Conservation (phyloP, 2,329 filamentous ascomycete genomes). For the Cladosporium austrohemisphaericum region DNA sequence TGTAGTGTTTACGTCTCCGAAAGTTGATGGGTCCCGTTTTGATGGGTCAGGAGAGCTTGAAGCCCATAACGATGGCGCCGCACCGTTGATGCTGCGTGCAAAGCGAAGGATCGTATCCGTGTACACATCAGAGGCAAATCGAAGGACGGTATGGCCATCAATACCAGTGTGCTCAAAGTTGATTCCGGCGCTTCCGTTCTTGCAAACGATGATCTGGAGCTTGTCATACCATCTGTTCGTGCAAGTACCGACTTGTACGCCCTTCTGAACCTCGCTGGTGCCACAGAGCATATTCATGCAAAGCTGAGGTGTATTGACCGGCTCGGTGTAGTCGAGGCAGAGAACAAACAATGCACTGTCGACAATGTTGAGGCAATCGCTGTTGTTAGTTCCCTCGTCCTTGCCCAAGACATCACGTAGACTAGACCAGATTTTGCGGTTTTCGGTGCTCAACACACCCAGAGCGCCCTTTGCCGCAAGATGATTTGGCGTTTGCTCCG, state of each 20-base stretch:
- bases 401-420: constrained; percentile 81
- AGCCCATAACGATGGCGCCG: constrained; percentile 87
- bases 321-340: constrained; percentile 89
- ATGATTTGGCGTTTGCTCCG: constrained; percentile 81
- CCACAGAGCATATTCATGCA: constrained; percentile 99
- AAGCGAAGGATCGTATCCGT: constrained; percentile 97
- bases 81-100: constrained; percentile 89
- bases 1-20: constrained; percentile 88
- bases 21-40: constrained; percentile 85
- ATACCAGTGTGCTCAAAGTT: constrained; percentile 99
- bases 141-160: constrained; percentile 92
- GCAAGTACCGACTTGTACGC: constrained; percentile 94
- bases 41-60: constrained; percentile 86
- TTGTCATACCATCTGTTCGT: constrained; percentile 99
- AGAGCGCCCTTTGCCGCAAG: constrained; percentile 93
- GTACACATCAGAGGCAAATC: constrained; percentile 94
- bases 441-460: constrained; percentile 92
- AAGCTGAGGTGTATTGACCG: constrained; percentile 72
- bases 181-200: constrained; percentile 96
- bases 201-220: constrained; percentile 97
- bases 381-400: constrained; percentile 87
- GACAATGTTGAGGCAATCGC: constrained; percentile 91
- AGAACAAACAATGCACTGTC: constrained; percentile 91
- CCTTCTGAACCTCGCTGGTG: constrained; percentile 83
- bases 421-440: constrained; percentile 92